Evolutionary conservation across 2,329 filamentous ascomycete genomes (phyloP), one percentile per base, ranked within the genome.

Genomic region (Aspergillus candidus): DNA sequence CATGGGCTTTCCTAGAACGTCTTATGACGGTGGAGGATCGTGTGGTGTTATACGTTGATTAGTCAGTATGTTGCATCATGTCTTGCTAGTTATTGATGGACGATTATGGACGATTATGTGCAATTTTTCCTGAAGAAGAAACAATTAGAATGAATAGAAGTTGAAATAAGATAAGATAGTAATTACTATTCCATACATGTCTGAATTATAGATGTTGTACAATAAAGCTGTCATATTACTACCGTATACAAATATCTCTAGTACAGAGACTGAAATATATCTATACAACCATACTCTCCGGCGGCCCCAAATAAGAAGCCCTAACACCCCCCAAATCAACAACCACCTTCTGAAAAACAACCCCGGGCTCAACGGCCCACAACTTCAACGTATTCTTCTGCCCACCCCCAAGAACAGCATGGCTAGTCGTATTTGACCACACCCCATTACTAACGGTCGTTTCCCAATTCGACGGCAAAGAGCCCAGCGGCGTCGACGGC

Each of bases 281-380:
- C 22, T 27, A 27, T 27, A 44, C 18, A 35, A 43, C 35, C 41
- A n/a, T 36, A 35, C 74, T 79, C 68, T 79, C 76, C 1, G 76
- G 77, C 4, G 78, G 77, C 0, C 78, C 78, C 2, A 81, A 61
- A 51, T 78, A 80, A 38, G 73, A 78, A 12, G 69, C 60, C 42
- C 75, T 61, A 2, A 79, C 70, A 5, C 77, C 78, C 1, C 78
- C 78, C 17, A 80, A 53, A 51, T 81, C 68, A 6, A 81, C 51
- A 1, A 81, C 67, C 32, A 80, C 62, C 67, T 79, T 80, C 58
- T 80, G 75, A 32, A 80, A 66, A 4, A 78, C 55, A 1, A 80
- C 65, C 22, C 74, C 74, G 0, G 76, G 73, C 55, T 77, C 65
- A 17, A 79, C 59, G 6, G 71, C 67, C 74, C 75, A 77, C 32